These are phyloP conservation scores for Pestalotiopsis sp. DNA, from an alignment of 2,329 filamentous ascomycete genomes.

Conservation along the genomic window DNA sequence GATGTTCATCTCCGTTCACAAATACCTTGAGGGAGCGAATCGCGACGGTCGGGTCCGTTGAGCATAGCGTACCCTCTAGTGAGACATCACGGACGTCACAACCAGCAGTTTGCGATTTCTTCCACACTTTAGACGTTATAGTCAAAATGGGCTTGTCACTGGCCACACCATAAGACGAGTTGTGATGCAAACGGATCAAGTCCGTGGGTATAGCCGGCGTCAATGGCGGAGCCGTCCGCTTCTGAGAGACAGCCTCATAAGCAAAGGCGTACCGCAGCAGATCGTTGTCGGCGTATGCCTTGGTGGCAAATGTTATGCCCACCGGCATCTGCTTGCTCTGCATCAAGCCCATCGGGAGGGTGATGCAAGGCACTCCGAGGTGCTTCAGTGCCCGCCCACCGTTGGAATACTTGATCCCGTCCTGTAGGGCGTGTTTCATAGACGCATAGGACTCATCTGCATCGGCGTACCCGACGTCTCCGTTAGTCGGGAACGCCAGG, in stretches of 20 bases:
- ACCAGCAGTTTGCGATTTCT: not conserved
- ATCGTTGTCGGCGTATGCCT: not conserved
- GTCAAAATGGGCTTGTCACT: not conserved
- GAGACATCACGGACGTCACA: not conserved
- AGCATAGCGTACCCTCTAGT: not conserved
- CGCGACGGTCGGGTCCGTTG: not conserved
- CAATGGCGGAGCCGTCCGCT: not conserved
- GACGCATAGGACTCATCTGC: not conserved
- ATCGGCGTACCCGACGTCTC: not conserved
- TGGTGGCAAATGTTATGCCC: conserved; percentile 1
- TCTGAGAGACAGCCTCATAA: not conserved
- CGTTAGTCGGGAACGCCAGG: not conserved
- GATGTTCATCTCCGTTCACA: not conserved
- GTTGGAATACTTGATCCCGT: conserved; percentile 5
- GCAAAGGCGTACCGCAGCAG: not conserved
- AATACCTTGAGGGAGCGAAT: not conserved
- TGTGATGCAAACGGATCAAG: not conserved
- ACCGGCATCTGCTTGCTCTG: not conserved
- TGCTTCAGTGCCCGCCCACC: not conserved
- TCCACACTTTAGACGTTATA: not conserved
- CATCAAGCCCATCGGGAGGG: not conserved
- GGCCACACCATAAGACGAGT: not conserved
- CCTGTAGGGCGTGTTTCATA: not conserved
- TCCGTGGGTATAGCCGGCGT: not conserved
- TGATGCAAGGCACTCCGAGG: not conserved